These are phyloP conservation scores for Venturia asperata DNA, from an alignment of 2,329 filamentous ascomycete species.

Conservation along the genomic window DNA sequence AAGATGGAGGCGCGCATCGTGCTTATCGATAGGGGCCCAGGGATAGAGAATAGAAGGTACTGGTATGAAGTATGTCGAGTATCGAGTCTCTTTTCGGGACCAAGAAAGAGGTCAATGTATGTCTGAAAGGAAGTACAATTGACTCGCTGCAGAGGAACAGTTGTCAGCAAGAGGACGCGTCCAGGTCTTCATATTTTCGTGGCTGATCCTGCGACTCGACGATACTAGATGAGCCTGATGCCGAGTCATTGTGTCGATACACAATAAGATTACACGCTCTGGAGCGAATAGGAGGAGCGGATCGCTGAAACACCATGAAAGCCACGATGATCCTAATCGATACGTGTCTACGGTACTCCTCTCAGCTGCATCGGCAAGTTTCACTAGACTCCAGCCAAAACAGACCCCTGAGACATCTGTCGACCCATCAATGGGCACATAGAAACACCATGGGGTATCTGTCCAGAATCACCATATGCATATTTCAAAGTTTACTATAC, in stretches of 20 bases:
- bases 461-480: neutral
- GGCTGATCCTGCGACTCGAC: neutral
- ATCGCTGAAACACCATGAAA: neutral
- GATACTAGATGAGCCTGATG: neutral
- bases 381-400: neutral
- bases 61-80: too few relatives aligned
- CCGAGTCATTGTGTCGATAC: neutral
- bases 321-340: neutral
- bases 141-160: neutral
- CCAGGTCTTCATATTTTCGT: neutral
- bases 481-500: conserved; percentile 1
- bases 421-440: neutral
- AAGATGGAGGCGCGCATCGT: neutral
- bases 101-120: neutral
- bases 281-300: neutral
- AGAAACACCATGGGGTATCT: neutral
- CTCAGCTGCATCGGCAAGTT: neutral
- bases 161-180: neutral
- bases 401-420: neutral
- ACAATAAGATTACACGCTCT: neutral
- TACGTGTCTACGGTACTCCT: neutral
- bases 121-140: neutral
- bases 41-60: neutral
- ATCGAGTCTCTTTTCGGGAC: neutral
- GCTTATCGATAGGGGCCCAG: neutral